Evolutionary conservation across 2,329 filamentous ascomycete genomes (phyloP).

Genomic region (Colletotrichum navitas): DNA sequence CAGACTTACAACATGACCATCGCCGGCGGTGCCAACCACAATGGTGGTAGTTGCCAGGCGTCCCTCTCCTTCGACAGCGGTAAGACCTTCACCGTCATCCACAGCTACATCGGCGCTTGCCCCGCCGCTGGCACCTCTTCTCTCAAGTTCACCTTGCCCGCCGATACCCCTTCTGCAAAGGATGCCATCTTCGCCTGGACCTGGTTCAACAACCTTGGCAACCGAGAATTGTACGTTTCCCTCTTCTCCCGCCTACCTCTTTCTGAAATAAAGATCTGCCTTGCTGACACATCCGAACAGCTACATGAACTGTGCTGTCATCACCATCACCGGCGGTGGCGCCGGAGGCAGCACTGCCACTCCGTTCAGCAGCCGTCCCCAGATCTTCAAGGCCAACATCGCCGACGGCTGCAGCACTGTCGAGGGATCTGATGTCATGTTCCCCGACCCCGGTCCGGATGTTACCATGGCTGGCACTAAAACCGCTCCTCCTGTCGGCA

Average conservation of each 20-base stretch:
- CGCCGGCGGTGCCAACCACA: constrained; percentile 71
- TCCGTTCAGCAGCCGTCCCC: constrained; percentile 68
- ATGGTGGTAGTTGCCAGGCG: constrained; percentile 82
- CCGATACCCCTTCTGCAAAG: constrained; percentile 66
- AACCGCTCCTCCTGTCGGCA: constrained; percentile 53
- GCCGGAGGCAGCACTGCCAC: constrained; percentile 48
- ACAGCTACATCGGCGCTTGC: constrained; percentile 68
- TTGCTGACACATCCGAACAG: constrained; percentile 19
- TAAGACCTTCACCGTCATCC: constrained; percentile 75
- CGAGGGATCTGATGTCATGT: constrained; percentile 70
- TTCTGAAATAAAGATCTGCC: neutral
- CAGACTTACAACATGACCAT: constrained; percentile 73
- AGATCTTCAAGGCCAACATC: constrained; percentile 80
- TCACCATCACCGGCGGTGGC: constrained; percentile 67
- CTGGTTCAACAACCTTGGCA: constrained; percentile 82
- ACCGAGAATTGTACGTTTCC: constrained; percentile 73
- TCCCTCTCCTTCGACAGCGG: constrained; percentile 81
- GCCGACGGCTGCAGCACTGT: constrained; percentile 69
- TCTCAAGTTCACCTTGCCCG: constrained; percentile 76
- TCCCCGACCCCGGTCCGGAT: constrained; percentile 74
- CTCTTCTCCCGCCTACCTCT: neutral
- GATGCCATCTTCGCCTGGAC: constrained; percentile 80
- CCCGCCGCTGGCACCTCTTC: constrained; percentile 59
- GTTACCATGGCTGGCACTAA: constrained; percentile 56
- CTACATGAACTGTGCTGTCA: constrained; percentile 86